Conservation (phyloP, 2,329 filamentous ascomycete genomes). For the Cercospora janseana region DNA sequence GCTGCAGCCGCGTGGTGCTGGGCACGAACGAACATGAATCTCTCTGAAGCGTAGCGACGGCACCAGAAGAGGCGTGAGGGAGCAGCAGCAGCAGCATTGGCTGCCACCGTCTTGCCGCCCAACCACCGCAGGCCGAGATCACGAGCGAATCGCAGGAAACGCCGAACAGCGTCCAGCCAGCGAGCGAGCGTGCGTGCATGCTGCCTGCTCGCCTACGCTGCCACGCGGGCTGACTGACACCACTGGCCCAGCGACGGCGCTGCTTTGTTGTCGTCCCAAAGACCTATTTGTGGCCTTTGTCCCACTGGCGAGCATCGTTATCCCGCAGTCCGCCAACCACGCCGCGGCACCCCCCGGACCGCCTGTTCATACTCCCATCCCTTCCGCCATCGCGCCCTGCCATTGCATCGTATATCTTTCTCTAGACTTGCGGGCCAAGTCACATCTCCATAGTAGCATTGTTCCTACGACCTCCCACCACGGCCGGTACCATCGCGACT, state of each 20-base stretch:
- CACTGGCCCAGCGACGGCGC: background rate
- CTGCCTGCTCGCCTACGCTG: no score
- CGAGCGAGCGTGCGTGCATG: no score
- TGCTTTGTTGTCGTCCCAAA: background rate
- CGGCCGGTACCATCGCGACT: background rate
- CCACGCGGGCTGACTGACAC: background rate
- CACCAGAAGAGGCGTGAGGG: no score
- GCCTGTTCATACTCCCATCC: no score
- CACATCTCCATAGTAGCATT: no score
- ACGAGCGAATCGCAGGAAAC: conserved; percentile 7
- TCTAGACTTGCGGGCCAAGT: conserved; percentile 8
- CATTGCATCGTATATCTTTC: no score
- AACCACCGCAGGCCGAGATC: conserved; percentile 1
- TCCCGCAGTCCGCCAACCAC: background rate
- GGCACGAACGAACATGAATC: no score
- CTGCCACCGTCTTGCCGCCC: background rate
- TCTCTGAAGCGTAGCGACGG: no score
- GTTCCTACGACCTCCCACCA: conserved; percentile 6
- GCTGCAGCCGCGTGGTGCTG: no score
- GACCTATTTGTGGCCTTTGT: background rate
- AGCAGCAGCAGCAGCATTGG: background rate
- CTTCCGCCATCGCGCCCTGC: no score
- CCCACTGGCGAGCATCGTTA: no score
- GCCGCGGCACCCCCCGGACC: background rate
- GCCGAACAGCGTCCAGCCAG: background rate